A percentile compares a stretch with the other conserved stretches of the same genome.
Conservation (phyloP, 2,329 filamentous ascomycete species). For the Claviceps lovelessii region DNA sequence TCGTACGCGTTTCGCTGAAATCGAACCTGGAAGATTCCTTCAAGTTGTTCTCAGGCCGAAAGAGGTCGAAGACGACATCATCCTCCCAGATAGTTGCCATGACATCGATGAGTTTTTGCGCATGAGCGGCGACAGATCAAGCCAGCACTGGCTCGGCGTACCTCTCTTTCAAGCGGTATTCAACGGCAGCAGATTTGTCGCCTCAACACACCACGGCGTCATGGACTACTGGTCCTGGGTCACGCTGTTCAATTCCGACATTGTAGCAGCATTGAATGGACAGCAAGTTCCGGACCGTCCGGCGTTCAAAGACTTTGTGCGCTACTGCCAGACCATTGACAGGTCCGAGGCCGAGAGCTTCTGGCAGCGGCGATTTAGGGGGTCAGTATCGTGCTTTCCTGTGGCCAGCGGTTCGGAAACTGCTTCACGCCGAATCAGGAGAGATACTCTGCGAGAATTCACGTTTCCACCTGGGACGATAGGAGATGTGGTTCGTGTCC, state of each 20-base stretch:
- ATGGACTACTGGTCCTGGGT: conserved; percentile 2
- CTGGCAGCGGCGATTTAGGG: conserved; percentile 1
- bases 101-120: not conserved
- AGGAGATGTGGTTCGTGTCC: not conserved
- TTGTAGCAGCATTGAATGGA: not conserved
- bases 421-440: not conserved
- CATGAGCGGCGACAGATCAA: not conserved
- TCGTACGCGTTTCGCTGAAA: not conserved
- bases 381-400: not conserved
- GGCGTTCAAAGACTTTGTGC: conserved; percentile 2
- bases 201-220: conserved; percentile 1
- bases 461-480: not conserved
- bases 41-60: not conserved
- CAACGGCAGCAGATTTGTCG: not conserved
- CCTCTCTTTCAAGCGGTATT: not conserved
- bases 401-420: not conserved
- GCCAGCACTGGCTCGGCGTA: not conserved
- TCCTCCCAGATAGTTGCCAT: not conserved
- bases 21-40: not conserved
- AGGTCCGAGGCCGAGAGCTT: not conserved
- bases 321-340: not conserved
- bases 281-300: not conserved
- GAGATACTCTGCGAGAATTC: not conserved
- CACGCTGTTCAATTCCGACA: not conserved
- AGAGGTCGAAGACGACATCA: not conserved